Conservation (phyloP, 345 rosid species). For the Cochlearia excelsa region DNA sequence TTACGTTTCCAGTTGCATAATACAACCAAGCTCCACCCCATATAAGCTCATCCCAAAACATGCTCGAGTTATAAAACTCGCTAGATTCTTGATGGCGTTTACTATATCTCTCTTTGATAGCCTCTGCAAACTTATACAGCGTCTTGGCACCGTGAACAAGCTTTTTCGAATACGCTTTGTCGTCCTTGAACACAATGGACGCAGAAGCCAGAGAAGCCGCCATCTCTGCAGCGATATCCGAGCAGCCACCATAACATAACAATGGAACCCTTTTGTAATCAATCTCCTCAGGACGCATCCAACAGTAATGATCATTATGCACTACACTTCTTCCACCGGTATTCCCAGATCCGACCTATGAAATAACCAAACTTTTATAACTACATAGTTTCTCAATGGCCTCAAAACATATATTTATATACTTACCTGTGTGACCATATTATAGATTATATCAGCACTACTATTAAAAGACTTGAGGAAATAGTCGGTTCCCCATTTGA, state of each 20-base stretch:
- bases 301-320: conserved; percentile 79
- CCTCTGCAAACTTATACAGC: conserved; percentile 53
- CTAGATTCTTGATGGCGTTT: conserved; percentile 50
- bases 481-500: conserved; percentile 21
- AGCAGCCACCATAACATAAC: conserved; percentile 51
- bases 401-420: neutral
- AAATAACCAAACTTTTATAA: neutral
- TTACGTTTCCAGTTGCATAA: conserved; percentile 79
- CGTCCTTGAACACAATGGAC: conserved; percentile 89
- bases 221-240: conserved; percentile 94
- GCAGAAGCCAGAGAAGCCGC: conserved; percentile 90
- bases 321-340: conserved; percentile 50
- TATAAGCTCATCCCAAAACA: conserved; percentile 76
- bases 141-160: conserved; percentile 82
- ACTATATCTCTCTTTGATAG: conserved; percentile 33
- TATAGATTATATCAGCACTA: conserved; percentile 56
- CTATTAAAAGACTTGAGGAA: neutral
- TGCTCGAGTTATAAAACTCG: conserved; percentile 64
- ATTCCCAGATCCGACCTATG: conserved; percentile 67
- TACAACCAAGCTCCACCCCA: conserved; percentile 97
- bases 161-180: conserved; percentile 69
- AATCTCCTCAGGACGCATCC: conserved; percentile 98
- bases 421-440: conserved; percentile 57
- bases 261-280: conserved; percentile 54
- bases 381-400: neutral